A percentile compares a stretch with the other conserved stretches of the same genome.
Evolutionary conservation across 768 basidiomycete species (phyloP).

Genomic region (Serendipita sp.): DNA sequence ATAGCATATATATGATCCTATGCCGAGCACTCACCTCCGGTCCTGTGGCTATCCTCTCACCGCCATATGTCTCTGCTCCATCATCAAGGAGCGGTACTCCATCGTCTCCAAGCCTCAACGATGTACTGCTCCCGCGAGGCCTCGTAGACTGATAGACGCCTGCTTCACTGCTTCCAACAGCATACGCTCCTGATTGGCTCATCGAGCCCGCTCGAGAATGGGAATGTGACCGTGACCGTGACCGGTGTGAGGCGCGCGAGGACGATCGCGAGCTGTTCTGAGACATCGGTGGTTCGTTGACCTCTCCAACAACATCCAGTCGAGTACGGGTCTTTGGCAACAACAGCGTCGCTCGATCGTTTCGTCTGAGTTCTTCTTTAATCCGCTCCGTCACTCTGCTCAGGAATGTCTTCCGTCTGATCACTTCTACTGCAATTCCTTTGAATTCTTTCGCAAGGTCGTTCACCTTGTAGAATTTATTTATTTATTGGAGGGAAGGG

Average conservation of each 20-base stretch:
- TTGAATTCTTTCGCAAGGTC: neutral
- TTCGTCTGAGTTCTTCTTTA: too few species aligned
- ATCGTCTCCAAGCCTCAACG: neutral
- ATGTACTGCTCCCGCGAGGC: neutral
- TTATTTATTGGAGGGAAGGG: too few species aligned
- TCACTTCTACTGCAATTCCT: neutral
- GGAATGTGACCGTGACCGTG: neutral
- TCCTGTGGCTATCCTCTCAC: neutral
- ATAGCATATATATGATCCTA: neutral
- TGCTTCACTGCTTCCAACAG: neutral
- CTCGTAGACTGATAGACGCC: neutral
- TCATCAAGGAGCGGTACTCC: neutral
- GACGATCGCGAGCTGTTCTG: neutral
- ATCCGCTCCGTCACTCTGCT: neutral
- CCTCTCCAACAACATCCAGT: neutral
- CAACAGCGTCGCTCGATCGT: neutral
- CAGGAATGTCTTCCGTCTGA: neutral
- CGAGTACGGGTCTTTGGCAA: neutral
- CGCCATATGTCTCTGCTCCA: neutral
- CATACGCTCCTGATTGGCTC: neutral
- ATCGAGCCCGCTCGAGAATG: neutral
- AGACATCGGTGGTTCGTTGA: neutral
- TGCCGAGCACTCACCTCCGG: neutral
- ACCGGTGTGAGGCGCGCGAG: neutral
- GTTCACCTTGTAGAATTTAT: neutral